Evolutionary conservation across 345 rosid genomes (phyloP).

Genomic region (Eucalyptus dawsonii): DNA sequence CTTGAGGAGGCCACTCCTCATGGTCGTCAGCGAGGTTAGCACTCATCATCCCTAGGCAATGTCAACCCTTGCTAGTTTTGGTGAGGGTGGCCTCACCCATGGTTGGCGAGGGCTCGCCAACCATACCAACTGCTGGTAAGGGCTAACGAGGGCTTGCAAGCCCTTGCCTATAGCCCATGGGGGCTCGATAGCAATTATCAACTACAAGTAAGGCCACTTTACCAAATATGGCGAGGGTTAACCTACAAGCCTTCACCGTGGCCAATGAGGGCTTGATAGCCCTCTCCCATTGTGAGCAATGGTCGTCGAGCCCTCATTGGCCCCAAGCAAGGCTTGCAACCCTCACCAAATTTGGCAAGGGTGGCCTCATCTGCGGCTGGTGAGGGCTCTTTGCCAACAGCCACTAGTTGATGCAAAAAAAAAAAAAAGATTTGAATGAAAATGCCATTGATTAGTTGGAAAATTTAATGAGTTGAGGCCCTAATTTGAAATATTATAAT

Average conservation of each 20-base stretch:
- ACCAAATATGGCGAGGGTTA: rapidly evolving
- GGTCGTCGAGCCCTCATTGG: no score
- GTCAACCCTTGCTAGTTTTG: no score
- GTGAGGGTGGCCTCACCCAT: no score
- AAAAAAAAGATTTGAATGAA: no score
- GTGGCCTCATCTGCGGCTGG: rapidly evolving
- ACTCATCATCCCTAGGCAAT: no score
- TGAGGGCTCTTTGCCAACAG: no score
- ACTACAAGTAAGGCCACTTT: no score
- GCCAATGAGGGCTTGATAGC: rapidly evolving
- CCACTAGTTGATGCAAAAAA: no score
- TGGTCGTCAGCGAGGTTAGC: rapidly evolving
- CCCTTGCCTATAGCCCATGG: rapidly evolving
- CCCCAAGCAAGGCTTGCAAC: no score
- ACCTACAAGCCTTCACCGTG: rapidly evolving
- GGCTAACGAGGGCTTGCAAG: rapidly evolving
- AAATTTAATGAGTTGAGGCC: rapidly evolving
- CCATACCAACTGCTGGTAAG: rapidly evolving
- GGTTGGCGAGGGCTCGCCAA: rapidly evolving
- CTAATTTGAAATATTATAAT: no score
- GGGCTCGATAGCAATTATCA: rapidly evolving
- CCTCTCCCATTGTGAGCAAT: rapidly evolving
- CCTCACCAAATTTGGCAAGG: rapidly evolving
- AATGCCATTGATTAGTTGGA: rapidly evolving
- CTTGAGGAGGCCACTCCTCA: no score